Percentiles rank a stretch among this genome's conserved stretches.
phyloP scores from a whole-genome alignment of 1,284 basidiomycete genomes.

The Puccinia sorghi region DNA sequence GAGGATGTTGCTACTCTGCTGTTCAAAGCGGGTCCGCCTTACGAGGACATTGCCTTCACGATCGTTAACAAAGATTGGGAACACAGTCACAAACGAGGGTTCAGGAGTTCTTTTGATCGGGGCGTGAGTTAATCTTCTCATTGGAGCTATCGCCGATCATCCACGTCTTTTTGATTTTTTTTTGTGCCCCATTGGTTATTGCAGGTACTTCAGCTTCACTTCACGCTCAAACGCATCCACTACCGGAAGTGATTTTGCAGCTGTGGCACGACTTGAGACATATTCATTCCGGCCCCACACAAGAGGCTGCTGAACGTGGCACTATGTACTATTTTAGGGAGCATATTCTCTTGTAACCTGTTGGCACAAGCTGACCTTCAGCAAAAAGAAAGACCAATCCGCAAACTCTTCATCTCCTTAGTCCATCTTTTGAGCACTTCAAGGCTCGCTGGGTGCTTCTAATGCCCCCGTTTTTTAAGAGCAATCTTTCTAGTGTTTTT shows the following conservation, averaged over 20 bases:
- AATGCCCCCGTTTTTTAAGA: background rate
- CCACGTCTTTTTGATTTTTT: background rate
- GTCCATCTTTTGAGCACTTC: background rate
- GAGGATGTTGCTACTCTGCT: conserved; percentile 90
- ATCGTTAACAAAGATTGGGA: conserved; percentile 99
- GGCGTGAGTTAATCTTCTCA: conserved; percentile 60
- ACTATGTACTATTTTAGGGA: background rate
- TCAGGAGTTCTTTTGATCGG: conserved; percentile 64
- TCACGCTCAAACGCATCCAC: conserved; percentile 49
- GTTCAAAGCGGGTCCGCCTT: conserved; percentile 95
- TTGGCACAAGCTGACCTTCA: background rate
- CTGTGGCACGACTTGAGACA: too few species aligned
- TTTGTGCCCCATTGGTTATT: background rate
- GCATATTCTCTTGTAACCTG: background rate
- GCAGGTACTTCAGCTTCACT: conserved; percentile 50
- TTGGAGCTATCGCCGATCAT: conserved; percentile 53
- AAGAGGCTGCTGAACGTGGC: background rate
- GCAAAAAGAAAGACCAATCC: background rate
- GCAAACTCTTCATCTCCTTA: background rate
- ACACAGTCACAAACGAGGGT: conserved; percentile 80
- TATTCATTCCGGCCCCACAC: background rate
- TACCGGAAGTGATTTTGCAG: conserved; percentile 38
- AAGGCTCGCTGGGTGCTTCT: background rate
- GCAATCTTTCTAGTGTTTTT: background rate
- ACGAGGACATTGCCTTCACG: conserved; percentile 97